Evolutionary conservation across 2,329 filamentous ascomycete genomes (phyloP).

Genomic region (Fusarium sp.): DNA sequence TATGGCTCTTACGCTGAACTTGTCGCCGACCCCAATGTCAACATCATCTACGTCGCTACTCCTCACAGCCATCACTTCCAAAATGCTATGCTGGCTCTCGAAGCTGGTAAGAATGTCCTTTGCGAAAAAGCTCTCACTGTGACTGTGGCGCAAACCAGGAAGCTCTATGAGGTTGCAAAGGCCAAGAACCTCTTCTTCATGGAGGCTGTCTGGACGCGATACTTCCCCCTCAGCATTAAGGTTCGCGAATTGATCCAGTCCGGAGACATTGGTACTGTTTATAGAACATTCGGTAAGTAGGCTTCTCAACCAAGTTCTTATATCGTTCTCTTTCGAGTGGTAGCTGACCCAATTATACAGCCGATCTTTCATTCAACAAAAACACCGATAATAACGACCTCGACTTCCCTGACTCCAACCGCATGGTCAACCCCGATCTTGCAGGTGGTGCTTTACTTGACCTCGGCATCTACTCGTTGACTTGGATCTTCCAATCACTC

Average conservation of each 20-base stretch:
- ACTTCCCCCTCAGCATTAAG: constrained; percentile 85
- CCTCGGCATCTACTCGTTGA: constrained; percentile 88
- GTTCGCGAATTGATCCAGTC: constrained; percentile 73
- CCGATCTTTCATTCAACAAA: constrained; percentile 72
- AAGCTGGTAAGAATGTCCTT: constrained; percentile 87
- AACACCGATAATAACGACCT: constrained; percentile 68
- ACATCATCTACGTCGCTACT: constrained; percentile 90
- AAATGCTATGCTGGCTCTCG: constrained; percentile 85
- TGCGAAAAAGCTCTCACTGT: constrained; percentile 94
- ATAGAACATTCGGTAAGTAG: constrained; percentile 66
- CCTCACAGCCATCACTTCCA: constrained; percentile 95
- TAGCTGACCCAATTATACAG: constrained; percentile 48
- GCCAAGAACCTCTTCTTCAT: constrained; percentile 82
- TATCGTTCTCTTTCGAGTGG: background rate
- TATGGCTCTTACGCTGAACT: constrained; percentile 88
- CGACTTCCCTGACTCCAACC: constrained; percentile 71
- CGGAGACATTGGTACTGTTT: constrained; percentile 70
- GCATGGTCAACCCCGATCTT: constrained; percentile 85
- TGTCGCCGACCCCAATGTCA: constrained; percentile 80
- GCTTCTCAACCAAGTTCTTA: background rate
- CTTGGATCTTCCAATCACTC: constrained; percentile 90
- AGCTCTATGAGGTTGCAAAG: constrained; percentile 77
- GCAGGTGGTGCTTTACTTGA: constrained; percentile 87
- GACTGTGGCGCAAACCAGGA: constrained; percentile 80
- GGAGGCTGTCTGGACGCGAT: constrained; percentile 92